A percentile compares a stretch with the other conserved stretches of the same genome.
These are phyloP conservation scores for Cyclotella sp. DNA, from an alignment of 108 stramenopile species.

Conservation along the genomic window DNA sequence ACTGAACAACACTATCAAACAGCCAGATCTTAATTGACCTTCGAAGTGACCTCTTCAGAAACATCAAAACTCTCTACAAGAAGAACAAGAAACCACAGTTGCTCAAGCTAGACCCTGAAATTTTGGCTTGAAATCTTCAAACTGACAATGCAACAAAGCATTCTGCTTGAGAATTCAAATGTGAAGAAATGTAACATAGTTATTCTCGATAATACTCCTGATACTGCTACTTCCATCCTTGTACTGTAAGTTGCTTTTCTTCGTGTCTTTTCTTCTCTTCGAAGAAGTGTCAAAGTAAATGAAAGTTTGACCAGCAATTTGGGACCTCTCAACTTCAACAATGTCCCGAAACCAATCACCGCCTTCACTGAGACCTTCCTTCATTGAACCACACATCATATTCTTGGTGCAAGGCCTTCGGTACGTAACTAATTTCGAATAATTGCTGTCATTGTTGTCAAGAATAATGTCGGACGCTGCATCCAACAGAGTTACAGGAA, in stretches of 20 bases:
- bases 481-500: too few relatives aligned
- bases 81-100: not conserved
- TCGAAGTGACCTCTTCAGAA: not conserved
- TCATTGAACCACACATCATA: not conserved
- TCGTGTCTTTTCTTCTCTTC: slow-evolving; percentile 11
- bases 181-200: slow-evolving; percentile 30
- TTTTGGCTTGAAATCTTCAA: slow-evolving; percentile 19
- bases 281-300: not conserved
- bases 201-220: slow-evolving; percentile 40
- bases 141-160: slow-evolving; percentile 28
- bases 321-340: not conserved
- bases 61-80: not conserved
- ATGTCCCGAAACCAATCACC: not conserved
- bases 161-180: slow-evolving; percentile 19
- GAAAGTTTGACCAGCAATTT: not conserved
- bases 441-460: too few relatives aligned
- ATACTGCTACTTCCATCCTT: slow-evolving; percentile 22
- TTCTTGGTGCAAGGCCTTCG: slow-evolving; percentile 37
- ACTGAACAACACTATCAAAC: too few relatives aligned
- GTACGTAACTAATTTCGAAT: too few relatives aligned
- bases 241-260: not conserved
- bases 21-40: too few relatives aligned
- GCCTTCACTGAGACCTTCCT: not conserved
- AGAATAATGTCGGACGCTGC: too few relatives aligned
- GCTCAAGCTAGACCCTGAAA: slow-evolving; percentile 10